These are phyloP conservation scores for Castanospermum australe DNA, from an alignment of 306 rosid species.

Conservation along the genomic window DNA sequence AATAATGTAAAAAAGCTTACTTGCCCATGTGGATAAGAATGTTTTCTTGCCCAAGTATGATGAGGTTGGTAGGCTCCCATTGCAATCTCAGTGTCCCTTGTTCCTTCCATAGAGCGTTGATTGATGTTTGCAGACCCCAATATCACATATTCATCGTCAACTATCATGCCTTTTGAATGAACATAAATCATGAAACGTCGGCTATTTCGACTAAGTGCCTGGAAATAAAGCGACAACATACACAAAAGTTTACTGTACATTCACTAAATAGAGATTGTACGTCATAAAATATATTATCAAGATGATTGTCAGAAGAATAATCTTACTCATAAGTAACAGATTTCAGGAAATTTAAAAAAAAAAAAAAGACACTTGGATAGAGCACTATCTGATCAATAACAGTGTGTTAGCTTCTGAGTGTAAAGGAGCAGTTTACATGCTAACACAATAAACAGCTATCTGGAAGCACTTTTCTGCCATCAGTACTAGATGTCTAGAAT, in stretches of 20 bases:
- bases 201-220: conserved; percentile 72
- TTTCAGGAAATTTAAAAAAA: not conserved
- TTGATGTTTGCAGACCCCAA: conserved; percentile 97
- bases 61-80: conserved; percentile 96
- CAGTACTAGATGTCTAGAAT: not conserved
- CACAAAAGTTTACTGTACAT: conserved; percentile 1
- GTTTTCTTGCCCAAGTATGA: conserved; percentile 74
- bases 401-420: not conserved
- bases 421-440: not conserved
- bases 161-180: conserved; percentile 98
- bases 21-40: conserved; percentile 71
- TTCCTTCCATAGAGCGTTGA: conserved; percentile 97
- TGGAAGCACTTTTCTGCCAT: not conserved
- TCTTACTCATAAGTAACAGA: not conserved
- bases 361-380: not conserved
- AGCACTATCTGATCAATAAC: not conserved
- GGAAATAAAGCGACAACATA: conserved; percentile 20
- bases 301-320: not conserved
- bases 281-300: not conserved
- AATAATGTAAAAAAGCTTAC: conserved; percentile 36
- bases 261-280: not conserved
- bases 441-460: not conserved
- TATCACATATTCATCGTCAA: conserved; percentile 87
- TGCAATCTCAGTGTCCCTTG: conserved; percentile 98
- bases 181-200: conserved; percentile 93